phyloP scores from a whole-genome alignment of 2,329 filamentous ascomycete species.

The Phialocephala subalpina region DNA sequence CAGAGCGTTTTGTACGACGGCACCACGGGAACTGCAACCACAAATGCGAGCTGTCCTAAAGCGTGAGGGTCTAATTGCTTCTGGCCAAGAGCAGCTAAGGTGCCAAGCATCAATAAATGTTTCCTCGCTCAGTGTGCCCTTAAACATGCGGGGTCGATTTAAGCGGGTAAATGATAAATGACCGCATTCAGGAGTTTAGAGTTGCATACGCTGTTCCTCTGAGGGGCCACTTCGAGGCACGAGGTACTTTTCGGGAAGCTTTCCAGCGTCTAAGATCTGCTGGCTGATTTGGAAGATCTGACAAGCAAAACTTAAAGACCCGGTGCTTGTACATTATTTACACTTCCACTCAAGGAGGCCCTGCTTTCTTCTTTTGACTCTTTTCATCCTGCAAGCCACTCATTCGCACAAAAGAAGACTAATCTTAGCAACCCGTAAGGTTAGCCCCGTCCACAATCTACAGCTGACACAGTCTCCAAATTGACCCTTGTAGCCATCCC shows the following conservation, averaged over 20 bases:
- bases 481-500: not conserved
- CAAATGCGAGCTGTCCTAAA: constrained; percentile 5
- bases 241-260: not conserved
- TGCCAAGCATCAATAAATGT: constrained; percentile 17
- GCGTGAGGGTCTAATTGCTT: not conserved
- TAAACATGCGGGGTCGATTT: not conserved
- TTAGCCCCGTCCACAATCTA: not conserved
- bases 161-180: constrained; percentile 3
- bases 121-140: not conserved
- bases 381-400: not conserved
- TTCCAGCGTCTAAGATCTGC: no score
- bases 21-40: not conserved
- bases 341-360: not conserved
- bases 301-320: not conserved
- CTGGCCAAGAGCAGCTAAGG: constrained; percentile 4
- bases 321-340: not conserved
- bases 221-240: not conserved
- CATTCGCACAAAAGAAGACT: not conserved
- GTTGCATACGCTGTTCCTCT: not conserved
- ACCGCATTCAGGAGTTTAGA: constrained; percentile 3
- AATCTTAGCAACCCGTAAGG: not conserved
- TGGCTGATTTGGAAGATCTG: not conserved
- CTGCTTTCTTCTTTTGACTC: not conserved
- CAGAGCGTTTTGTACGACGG: constrained; percentile 4
- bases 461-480: constrained; percentile 5